phyloP scores from a whole-genome alignment of 352 stramenopile genomes.

The Globisporangium barbulae region DNA sequence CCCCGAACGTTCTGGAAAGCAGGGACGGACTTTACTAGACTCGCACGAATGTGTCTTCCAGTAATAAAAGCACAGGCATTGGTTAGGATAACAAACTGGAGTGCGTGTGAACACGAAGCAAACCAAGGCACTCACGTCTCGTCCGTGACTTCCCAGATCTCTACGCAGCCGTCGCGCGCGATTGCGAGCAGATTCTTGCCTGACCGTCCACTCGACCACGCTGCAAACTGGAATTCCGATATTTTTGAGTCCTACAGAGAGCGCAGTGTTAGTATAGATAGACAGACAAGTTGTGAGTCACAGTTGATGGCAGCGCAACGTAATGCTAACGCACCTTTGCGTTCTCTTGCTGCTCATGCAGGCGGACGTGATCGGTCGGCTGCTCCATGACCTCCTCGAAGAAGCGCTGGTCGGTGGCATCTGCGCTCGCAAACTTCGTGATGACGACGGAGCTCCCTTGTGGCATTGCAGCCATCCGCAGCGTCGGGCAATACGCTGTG shows the following conservation, averaged over 20 bases:
- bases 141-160: slow-evolving; percentile 34
- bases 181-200: slow-evolving; percentile 28
- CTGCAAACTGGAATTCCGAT: slow-evolving; percentile 16
- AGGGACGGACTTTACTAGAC: slow-evolving; percentile 7
- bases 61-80: not conserved
- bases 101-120: not conserved
- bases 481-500: slow-evolving; percentile 38
- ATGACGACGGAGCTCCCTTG: slow-evolving; percentile 33
- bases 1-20: slow-evolving; percentile 20
- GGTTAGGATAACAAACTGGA: slow-evolving; percentile 5
- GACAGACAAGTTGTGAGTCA: not conserved
- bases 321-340: not conserved
- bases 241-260: not conserved
- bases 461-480: slow-evolving; percentile 37
- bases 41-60: slow-evolving; percentile 8
- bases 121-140: slow-evolving; percentile 18
- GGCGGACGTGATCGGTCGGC: slow-evolving; percentile 11
- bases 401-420: not conserved
- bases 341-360: slow-evolving; percentile 15
- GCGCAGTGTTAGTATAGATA: not conserved
- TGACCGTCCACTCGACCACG: slow-evolving; percentile 27
- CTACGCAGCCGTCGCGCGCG: slow-evolving; percentile 19
- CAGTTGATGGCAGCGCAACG: not conserved
- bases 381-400: slow-evolving; percentile 21
- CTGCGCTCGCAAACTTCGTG: slow-evolving; percentile 13